Conservation (phyloP, 148 eudicot species). For the Rhododendron ovatum region DNA sequence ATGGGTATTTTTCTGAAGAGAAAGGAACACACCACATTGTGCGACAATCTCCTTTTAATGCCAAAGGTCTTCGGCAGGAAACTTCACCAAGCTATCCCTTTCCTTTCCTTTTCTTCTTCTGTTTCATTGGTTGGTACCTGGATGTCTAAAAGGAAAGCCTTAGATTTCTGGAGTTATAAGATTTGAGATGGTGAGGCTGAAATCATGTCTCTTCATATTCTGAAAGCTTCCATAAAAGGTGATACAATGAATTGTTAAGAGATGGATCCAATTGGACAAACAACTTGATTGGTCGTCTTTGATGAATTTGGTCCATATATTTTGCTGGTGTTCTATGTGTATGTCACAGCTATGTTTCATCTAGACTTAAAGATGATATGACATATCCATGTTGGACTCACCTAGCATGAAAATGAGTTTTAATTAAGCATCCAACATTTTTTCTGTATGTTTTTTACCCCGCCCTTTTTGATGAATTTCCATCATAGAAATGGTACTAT, state of each 20-base stretch:
- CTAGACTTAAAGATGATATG: background rate
- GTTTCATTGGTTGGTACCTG: background rate
- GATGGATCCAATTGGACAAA: background rate
- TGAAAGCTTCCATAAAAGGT: background rate
- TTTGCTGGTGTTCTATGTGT: background rate
- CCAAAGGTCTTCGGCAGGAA: slow-evolving; percentile 99
- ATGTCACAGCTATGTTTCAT: background rate
- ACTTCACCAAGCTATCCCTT: background rate
- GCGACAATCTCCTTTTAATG: slow-evolving; percentile 85
- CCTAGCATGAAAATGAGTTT: background rate
- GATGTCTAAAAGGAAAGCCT: background rate
- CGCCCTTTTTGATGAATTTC: background rate
- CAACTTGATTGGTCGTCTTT: background rate
- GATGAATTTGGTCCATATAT: background rate
- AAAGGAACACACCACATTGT: slow-evolving; percentile 94
- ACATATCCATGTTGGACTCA: background rate
- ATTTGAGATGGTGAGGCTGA: background rate
- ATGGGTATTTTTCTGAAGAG: slow-evolving; percentile 93
- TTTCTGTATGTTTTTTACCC: background rate
- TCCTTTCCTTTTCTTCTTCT: background rate
- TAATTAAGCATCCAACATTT: background rate
- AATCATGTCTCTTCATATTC: background rate
- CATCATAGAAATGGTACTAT: too few species aligned
- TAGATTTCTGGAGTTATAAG: background rate
- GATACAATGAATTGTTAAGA: background rate